Conservation (phyloP, 2,329 filamentous ascomycete genomes). For the Sclerotinia glacialis region DNA sequence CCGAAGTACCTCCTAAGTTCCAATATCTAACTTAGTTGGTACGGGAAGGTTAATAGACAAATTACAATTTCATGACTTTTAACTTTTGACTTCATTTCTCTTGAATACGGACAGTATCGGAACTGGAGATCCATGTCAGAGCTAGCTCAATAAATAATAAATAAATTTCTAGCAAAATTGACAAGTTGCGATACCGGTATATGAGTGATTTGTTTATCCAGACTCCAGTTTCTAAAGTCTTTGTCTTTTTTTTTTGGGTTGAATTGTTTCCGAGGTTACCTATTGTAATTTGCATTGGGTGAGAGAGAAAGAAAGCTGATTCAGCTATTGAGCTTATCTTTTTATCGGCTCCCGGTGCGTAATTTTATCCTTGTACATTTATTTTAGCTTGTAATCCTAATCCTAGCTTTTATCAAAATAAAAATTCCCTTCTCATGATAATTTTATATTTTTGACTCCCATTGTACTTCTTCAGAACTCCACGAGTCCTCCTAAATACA, state of each 20-base stretch:
- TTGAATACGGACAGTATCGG: not conserved
- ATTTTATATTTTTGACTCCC: constrained; percentile 3
- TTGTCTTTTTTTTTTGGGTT: not conserved
- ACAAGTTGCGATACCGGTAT: too few species aligned
- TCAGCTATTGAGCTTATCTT: constrained; percentile 10
- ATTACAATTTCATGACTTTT: not conserved
- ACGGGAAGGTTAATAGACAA: not conserved
- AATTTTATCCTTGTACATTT: constrained; percentile 14
- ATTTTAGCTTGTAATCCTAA: constrained; percentile 11
- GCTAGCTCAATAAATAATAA: too few species aligned
- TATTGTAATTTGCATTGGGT: not conserved
- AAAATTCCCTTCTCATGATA: constrained; percentile 17
- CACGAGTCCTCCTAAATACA: not conserved
- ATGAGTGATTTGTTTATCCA: too few species aligned
- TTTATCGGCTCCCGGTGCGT: constrained; percentile 8
- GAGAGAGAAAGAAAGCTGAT: not conserved
- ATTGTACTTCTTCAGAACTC: not conserved
- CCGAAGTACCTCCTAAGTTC: constrained; percentile 14
- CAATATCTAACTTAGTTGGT: not conserved
- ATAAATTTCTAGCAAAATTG: too few species aligned
- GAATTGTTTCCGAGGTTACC: not conserved
- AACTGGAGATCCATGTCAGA: too few species aligned
- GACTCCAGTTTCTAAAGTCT: not conserved
- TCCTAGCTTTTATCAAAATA: constrained; percentile 22
- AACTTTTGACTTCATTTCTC: not conserved